Conservation (phyloP, 2,329 filamentous ascomycete genomes). For the Fragosphaeria purpurea region DNA sequence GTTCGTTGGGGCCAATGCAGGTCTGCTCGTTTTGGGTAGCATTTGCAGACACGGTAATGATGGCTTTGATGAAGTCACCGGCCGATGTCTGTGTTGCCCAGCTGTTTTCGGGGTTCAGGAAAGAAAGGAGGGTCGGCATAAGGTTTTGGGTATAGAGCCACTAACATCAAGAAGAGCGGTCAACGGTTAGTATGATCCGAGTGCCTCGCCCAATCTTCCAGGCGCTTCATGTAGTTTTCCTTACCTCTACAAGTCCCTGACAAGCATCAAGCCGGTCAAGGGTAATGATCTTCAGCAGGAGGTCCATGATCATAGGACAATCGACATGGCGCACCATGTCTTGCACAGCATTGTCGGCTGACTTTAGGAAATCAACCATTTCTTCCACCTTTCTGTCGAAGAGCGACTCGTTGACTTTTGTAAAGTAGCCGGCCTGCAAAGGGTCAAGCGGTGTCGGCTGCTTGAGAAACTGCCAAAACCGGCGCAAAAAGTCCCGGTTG, state of each 20-base stretch:
- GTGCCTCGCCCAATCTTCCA: background rate
- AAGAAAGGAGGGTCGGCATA: conserved; percentile 77
- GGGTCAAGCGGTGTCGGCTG: conserved; percentile 79
- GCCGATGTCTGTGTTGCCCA: conserved; percentile 92
- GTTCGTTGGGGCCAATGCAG: conserved; percentile 95
- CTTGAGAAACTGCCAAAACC: conserved; percentile 87
- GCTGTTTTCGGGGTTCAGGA: conserved; percentile 73
- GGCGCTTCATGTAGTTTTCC: background rate
- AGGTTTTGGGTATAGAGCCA: conserved; percentile 88
- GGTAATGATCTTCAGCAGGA: conserved; percentile 92
- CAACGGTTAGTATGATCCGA: conserved; percentile 5
- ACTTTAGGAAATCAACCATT: conserved; percentile 85
- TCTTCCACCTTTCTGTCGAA: conserved; percentile 97
- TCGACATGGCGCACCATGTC: conserved; percentile 90
- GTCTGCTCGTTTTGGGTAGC: conserved; percentile 96
- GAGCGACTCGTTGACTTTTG: conserved; percentile 95
- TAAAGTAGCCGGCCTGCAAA: conserved; percentile 93
- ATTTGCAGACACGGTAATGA: conserved; percentile 97
- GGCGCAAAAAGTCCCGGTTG: conserved; percentile 63
- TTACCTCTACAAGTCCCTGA: conserved; percentile 82
- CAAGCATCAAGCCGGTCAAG: conserved; percentile 87
- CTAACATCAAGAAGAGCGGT: conserved; percentile 29
- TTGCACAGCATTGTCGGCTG: conserved; percentile 68
- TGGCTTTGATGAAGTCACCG: conserved; percentile 95
- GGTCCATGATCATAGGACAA: conserved; percentile 96